Conservation (phyloP, 2,329 filamentous ascomycete genomes). For the Trichophyton schoenleinii region DNA sequence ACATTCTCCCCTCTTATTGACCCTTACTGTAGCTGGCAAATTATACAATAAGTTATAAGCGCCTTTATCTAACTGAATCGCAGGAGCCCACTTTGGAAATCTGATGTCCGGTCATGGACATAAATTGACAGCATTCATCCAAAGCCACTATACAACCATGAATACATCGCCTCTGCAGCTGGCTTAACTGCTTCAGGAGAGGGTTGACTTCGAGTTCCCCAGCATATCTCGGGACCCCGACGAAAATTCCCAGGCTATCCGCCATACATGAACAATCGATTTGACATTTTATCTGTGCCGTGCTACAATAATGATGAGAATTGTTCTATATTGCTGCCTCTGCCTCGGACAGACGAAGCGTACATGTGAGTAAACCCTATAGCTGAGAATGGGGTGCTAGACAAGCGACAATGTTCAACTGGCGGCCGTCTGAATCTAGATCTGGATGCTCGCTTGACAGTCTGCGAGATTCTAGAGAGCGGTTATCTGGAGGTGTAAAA, state of each 20-base stretch:
- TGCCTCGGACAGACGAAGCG: slow-evolving; percentile 13
- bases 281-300: slow-evolving; percentile 9
- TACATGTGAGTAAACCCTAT: slow-evolving; percentile 16
- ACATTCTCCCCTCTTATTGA: background rate
- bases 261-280: slow-evolving; percentile 13
- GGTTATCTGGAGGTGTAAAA: slow-evolving; percentile 9
- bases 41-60: slow-evolving; percentile 10
- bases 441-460: slow-evolving; percentile 11
- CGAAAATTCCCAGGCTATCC: too few species aligned
- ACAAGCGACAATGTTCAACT: too few species aligned
- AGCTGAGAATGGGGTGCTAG: slow-evolving; percentile 13
- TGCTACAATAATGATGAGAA: slow-evolving; percentile 13
- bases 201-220: too few species aligned
- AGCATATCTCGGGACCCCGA: too few species aligned
- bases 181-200: too few species aligned
- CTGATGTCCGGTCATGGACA: too few species aligned
- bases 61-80: too few species aligned
- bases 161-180: too few species aligned
- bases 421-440: background rate
- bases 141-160: too few species aligned
- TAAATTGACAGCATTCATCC: too few species aligned
- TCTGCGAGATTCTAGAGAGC: slow-evolving; percentile 14
- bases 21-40: slow-evolving; percentile 10
- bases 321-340: slow-evolving; percentile 9
- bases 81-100: too few species aligned